These are phyloP conservation scores for Phytophthora vignae DNA, from an alignment of 352 stramenopile species.

Conservation along the genomic window DNA sequence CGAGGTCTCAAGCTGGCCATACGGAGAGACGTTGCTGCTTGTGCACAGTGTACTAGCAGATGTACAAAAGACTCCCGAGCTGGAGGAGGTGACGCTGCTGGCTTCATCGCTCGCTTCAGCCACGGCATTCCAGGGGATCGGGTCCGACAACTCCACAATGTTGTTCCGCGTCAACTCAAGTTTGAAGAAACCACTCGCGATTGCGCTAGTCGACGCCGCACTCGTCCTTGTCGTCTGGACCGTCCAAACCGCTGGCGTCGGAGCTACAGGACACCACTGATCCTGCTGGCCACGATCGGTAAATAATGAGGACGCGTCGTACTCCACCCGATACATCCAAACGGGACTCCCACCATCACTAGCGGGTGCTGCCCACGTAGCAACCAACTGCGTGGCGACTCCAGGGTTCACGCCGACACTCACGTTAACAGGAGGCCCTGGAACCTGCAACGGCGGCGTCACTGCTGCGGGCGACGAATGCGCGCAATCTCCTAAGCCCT, in stretches of 20 bases:
- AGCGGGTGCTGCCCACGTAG: conserved; percentile 52
- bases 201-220: conserved; percentile 31
- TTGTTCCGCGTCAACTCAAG: conserved; percentile 60
- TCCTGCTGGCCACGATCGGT: conserved; percentile 69
- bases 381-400: conserved; percentile 74
- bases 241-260: conserved; percentile 67
- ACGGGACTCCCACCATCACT: conserved; percentile 70
- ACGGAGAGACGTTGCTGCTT: conserved; percentile 37
- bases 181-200: conserved; percentile 65
- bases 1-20: conserved; percentile 51
- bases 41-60: conserved; percentile 36
- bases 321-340: conserved; percentile 84
- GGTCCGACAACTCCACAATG: conserved; percentile 53
- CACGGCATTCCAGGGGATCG: conserved; percentile 94
- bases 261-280: conserved; percentile 69
- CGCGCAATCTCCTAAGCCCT: conserved; percentile 64
- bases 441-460: conserved; percentile 79
- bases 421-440: conserved; percentile 72
- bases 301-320: conserved; percentile 75
- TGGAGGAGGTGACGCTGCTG: conserved; percentile 40
- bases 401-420: conserved; percentile 76
- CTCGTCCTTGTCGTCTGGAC: conserved; percentile 50
- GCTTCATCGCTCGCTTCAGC: conserved; percentile 85
- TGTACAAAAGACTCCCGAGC: conserved; percentile 74
- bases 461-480: conserved; percentile 55